Conservation (phyloP, 441 rosid genomes). For the Adansonia gregorii region DNA sequence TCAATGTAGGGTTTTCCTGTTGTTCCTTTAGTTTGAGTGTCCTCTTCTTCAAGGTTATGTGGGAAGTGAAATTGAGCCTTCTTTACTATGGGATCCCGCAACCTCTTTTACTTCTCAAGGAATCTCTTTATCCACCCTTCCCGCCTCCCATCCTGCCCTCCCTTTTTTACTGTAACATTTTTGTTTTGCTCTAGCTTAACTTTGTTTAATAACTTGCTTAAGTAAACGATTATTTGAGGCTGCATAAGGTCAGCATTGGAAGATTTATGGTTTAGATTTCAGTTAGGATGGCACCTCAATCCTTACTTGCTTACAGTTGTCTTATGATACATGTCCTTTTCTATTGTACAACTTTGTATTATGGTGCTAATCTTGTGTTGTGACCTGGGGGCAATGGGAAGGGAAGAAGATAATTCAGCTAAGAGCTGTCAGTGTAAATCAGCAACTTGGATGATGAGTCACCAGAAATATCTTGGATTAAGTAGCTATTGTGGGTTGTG, state of each 20-base stretch:
- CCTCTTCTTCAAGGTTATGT: background rate
- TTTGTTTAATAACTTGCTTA: background rate
- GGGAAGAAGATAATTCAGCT: background rate
- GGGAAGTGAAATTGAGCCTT: background rate
- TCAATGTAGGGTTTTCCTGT: background rate
- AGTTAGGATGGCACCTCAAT: background rate
- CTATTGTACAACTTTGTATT: too few species aligned
- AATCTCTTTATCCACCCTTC: background rate
- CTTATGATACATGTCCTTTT: background rate
- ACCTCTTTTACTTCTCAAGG: background rate
- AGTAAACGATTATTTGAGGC: background rate
- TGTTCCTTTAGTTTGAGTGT: background rate
- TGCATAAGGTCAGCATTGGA: background rate
- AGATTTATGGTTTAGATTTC: conserved; percentile 14
- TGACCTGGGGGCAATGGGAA: background rate
- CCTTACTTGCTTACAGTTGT: too few species aligned
- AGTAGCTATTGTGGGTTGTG: background rate
- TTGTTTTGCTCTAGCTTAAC: background rate
- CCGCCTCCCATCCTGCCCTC: background rate
- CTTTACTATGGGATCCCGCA: background rate
- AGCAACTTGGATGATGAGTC: background rate
- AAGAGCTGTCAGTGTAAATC: conserved; percentile 1
- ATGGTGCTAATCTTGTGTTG: background rate
- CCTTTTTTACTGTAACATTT: background rate
- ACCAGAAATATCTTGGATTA: background rate